phyloP scores from a whole-genome alignment of 2,329 filamentous ascomycete species.

The Cytospora mali region DNA sequence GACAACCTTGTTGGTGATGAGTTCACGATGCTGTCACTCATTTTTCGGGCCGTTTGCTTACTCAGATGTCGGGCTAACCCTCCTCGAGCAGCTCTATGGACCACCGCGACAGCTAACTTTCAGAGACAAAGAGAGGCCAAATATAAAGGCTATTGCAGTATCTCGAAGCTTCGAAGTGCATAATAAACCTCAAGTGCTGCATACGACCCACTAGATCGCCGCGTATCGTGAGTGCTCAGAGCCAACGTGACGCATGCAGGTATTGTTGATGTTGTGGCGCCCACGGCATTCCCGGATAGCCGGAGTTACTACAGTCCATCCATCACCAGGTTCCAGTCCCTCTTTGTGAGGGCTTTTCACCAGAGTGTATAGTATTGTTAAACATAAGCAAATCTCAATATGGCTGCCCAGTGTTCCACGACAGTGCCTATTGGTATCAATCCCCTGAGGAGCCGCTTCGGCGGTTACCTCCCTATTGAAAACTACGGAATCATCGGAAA shows the following conservation, averaged over 20 bases:
- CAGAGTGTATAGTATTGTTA: background rate
- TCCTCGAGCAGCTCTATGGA: background rate
- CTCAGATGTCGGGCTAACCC: background rate
- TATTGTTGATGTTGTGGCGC: background rate
- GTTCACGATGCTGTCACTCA: background rate
- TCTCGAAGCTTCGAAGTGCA: background rate
- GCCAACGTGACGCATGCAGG: background rate
- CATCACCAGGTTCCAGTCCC: background rate
- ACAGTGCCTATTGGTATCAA: slow-evolving; percentile 30
- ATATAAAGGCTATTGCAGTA: background rate
- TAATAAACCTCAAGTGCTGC: background rate
- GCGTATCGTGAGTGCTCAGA: background rate
- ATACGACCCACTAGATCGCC: background rate
- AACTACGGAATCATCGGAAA: slow-evolving; percentile 82
- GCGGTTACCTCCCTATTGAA: slow-evolving; percentile 65
- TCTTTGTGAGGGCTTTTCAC: background rate
- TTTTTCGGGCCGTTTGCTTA: background rate
- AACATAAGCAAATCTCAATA: slow-evolving; percentile 25
- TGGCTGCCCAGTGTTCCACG: slow-evolving; percentile 40
- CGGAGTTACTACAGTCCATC: background rate
- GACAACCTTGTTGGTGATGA: background rate
- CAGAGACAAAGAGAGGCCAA: background rate
- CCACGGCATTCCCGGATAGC: background rate
- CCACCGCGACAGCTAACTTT: background rate
- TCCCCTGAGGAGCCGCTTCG: slow-evolving; percentile 38